A percentile compares a stretch with the other conserved stretches of the same genome.
Evolutionary conservation across 164 flowering plant species (phyloP).

Genomic region (Taxillus chinensis): DNA sequence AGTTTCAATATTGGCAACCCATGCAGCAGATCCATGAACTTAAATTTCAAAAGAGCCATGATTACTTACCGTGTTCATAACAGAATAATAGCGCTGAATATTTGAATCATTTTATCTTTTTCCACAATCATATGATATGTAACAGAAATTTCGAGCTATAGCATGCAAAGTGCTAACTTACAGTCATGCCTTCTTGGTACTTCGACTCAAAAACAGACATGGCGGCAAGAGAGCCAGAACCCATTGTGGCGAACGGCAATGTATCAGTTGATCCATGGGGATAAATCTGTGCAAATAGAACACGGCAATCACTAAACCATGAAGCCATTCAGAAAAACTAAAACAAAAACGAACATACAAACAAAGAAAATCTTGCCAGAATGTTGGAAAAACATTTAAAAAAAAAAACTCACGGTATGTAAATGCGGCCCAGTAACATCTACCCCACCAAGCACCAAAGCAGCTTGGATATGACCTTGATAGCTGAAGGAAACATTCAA

Average conservation of each 20-base stretch:
- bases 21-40: neutral
- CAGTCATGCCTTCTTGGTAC: slow-evolving; percentile 76
- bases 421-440: slow-evolving; percentile 95
- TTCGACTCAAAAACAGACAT: slow-evolving; percentile 89
- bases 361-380: neutral
- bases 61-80: neutral
- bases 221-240: slow-evolving; percentile 41
- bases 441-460: slow-evolving; percentile 98
- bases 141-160: neutral
- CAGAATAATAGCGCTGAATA: too few species aligned
- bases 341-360: neutral
- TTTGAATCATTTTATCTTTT: too few species aligned
- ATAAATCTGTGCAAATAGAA: slow-evolving; percentile 52
- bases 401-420: slow-evolving; percentile 65
- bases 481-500: slow-evolving; percentile 33
- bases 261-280: slow-evolving; percentile 99
- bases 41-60: neutral
- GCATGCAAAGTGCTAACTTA: slow-evolving; percentile 41
- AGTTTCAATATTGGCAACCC: neutral
- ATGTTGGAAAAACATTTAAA: neutral
- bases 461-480: slow-evolving; percentile 90
- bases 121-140: neutral
- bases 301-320: neutral
- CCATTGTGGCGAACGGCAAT: slow-evolving; percentile 84
- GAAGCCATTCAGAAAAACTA: neutral